phyloP scores from a whole-genome alignment of 441 rosid genomes.

The Pelargonium citronellum region DNA sequence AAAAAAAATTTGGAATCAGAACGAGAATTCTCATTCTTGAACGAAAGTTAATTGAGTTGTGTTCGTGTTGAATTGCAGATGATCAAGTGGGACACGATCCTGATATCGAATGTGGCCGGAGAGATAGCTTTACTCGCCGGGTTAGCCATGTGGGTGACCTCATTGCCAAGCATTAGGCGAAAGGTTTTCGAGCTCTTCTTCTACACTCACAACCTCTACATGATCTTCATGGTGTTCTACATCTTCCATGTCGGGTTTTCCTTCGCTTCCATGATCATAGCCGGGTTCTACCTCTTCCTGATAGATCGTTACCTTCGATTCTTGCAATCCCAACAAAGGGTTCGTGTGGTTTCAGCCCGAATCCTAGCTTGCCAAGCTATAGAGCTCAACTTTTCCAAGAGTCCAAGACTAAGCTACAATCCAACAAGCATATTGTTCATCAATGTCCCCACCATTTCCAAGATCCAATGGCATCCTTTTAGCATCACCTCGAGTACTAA shows the following conservation, averaged over 20 bases:
- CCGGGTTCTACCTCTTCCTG: conserved; percentile 61
- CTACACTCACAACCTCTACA: conserved; percentile 54
- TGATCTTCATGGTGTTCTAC: conserved; percentile 51
- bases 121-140: conserved; percentile 52
- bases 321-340: conserved; percentile 48
- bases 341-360: conserved; percentile 49
- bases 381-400: conserved; percentile 51
- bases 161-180: conserved; percentile 42
- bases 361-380: conserved; percentile 39
- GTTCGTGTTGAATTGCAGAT: conserved; percentile 33
- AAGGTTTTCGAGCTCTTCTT: conserved; percentile 59
- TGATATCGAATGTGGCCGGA: conserved; percentile 46
- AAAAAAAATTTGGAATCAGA: too few relatives aligned
- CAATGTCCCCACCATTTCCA: conserved; percentile 47
- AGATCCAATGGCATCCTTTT: conserved; percentile 58
- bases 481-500: conserved; percentile 41
- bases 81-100: conserved; percentile 35
- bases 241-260: conserved; percentile 52
- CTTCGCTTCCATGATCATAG: conserved; percentile 41
- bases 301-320: conserved; percentile 59
- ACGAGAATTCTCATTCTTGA: too few relatives aligned
- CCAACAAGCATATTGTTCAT: conserved; percentile 45
- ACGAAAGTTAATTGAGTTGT: background rate
- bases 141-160: conserved; percentile 47
- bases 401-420: conserved; percentile 35